These are phyloP conservation scores for Agrostemma githago DNA, from an alignment of 148 eudicot species.

Conservation along the genomic window DNA sequence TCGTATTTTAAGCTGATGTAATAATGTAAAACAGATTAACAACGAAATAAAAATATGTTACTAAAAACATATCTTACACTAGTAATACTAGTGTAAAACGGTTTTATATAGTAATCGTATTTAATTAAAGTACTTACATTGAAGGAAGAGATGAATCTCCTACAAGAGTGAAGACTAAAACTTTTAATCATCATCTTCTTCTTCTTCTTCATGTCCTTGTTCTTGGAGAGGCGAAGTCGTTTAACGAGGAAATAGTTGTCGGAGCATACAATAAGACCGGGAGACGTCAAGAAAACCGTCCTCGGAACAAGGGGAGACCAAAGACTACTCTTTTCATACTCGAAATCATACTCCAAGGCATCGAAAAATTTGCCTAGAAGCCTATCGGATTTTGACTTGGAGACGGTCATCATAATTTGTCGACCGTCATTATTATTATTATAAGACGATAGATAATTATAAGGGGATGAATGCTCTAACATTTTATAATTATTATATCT, in stretches of 20 bases:
- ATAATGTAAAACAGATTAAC: too few relatives aligned
- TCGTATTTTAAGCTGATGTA: too few relatives aligned
- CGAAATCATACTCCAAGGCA: constrained; percentile 56
- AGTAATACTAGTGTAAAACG: too few relatives aligned
- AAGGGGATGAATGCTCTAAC: background rate
- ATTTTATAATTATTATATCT: background rate
- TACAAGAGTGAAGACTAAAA: background rate
- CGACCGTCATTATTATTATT: constrained; percentile 6
- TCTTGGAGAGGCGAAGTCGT: background rate
- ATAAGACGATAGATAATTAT: background rate
- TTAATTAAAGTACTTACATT: constrained; percentile 13
- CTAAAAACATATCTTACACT: too few relatives aligned
- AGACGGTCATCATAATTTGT: constrained; percentile 29
- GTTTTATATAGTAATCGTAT: background rate
- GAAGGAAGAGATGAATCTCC: constrained; percentile 21
- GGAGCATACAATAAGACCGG: constrained; percentile 27
- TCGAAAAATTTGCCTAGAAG: constrained; percentile 54
- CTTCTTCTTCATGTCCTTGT: too few relatives aligned
- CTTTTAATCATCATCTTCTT: constrained; percentile 9
- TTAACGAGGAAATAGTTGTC: constrained; percentile 12
- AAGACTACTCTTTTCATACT: constrained; percentile 41
- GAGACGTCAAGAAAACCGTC: constrained; percentile 37
- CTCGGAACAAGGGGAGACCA: constrained; percentile 61
- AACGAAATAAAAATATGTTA: too few relatives aligned
- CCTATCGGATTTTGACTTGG: constrained; percentile 50